These are phyloP conservation scores for Trichoderma harzianum DNA, from an alignment of 2,329 filamentous ascomycete genomes.

Conservation along the genomic window DNA sequence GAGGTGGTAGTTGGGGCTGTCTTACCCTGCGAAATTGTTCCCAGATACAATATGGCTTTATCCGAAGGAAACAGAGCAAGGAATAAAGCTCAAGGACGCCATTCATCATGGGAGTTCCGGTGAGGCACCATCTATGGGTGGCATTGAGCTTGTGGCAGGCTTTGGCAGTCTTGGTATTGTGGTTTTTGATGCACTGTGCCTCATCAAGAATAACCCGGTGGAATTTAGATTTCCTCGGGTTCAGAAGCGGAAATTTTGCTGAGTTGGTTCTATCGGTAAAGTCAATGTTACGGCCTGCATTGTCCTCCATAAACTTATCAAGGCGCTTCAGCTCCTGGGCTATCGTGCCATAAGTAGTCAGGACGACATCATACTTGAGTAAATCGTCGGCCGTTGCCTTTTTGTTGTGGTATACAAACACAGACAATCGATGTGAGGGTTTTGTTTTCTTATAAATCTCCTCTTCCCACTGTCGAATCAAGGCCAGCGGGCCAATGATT, in stretches of 20 bases:
- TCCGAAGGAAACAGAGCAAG: conserved; percentile 71
- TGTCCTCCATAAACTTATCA: conserved; percentile 50
- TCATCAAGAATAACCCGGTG: conserved; percentile 81
- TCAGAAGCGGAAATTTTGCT: conserved; percentile 55
- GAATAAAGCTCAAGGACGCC: conserved; percentile 73
- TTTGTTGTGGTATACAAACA: conserved; percentile 69
- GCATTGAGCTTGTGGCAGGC: conserved; percentile 65
- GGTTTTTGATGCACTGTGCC: conserved; percentile 80
- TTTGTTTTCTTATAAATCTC: conserved; percentile 73
- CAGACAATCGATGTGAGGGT: conserved; percentile 53
- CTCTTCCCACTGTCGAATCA: conserved; percentile 80
- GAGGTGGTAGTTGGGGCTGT: conserved; percentile 22
- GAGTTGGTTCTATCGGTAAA: conserved; percentile 36
- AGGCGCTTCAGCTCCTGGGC: conserved; percentile 59
- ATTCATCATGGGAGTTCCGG: conserved; percentile 89
- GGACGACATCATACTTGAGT: conserved; percentile 68
- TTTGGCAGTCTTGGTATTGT: conserved; percentile 65
- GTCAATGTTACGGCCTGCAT: conserved; percentile 38
- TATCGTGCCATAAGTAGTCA: conserved; percentile 85
- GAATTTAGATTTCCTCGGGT: conserved; percentile 60
- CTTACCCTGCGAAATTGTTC: conserved; percentile 56
- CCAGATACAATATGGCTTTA: conserved; percentile 68
- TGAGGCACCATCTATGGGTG: conserved; percentile 74
- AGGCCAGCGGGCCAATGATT: conserved; percentile 74
- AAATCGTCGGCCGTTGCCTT: conserved; percentile 60